Evolutionary conservation across 2,329 filamentous ascomycete genomes (phyloP).

Genomic region (Tolypocladium album): DNA sequence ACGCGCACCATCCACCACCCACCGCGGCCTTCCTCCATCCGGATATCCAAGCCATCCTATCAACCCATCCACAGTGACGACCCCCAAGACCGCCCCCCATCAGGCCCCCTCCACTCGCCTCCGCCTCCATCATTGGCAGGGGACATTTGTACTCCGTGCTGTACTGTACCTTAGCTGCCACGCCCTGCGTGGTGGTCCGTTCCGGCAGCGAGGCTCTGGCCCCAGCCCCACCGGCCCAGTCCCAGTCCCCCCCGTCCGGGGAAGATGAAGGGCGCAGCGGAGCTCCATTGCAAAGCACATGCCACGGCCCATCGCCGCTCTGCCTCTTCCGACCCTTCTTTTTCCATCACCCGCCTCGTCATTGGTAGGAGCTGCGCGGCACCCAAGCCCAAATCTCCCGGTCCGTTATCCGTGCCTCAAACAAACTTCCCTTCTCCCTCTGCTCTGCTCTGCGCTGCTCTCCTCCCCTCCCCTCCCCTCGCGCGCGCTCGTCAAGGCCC

Average conservation of each 20-base stretch:
- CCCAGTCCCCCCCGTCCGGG: conserved; percentile 1
- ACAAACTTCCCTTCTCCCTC: conserved; percentile 6
- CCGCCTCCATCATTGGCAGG: neutral
- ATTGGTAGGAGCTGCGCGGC: conserved; percentile 3
- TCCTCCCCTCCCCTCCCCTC: conserved; percentile 2
- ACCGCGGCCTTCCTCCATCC: neutral
- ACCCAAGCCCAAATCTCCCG: neutral
- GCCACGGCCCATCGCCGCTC: conserved; percentile 1
- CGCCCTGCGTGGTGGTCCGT: too few relatives aligned
- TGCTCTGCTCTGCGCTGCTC: neutral
- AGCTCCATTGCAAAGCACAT: conserved; percentile 2
- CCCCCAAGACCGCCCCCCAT: too few relatives aligned
- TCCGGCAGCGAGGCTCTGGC: conserved; percentile 1
- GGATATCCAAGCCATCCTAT: too few relatives aligned
- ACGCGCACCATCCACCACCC: neutral
- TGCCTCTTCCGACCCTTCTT: conserved; percentile 1
- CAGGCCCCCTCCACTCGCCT: too few relatives aligned
- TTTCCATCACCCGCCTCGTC: conserved; percentile 1
- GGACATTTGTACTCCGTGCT: too few relatives aligned
- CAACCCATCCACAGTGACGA: neutral
- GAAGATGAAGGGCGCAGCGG: neutral
- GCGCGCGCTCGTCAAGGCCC: conserved; percentile 2
- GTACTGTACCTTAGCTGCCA: too few relatives aligned
- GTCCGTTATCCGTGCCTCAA: neutral
- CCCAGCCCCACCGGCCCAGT: neutral